phyloP scores from a whole-genome alignment of 306 rosid genomes.

The Potentilla sterilis region DNA sequence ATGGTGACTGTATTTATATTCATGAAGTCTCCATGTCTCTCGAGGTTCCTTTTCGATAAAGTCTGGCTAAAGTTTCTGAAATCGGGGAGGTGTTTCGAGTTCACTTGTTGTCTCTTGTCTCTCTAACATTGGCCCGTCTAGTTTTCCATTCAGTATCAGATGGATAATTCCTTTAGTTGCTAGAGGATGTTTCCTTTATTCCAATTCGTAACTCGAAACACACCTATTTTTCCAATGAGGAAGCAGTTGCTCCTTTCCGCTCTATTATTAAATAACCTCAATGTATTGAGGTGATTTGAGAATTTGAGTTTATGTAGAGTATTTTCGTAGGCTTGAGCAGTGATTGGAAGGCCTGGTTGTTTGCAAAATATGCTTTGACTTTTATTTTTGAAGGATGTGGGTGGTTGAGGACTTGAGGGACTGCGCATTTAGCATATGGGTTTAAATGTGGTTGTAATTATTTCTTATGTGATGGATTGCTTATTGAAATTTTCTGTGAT shows the following conservation, averaged over 20 bases:
- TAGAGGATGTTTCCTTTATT: neutral
- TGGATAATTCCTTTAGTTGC: neutral
- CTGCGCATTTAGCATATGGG: constrained; percentile 37
- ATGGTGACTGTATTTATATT: neutral
- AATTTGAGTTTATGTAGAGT: constrained; percentile 22
- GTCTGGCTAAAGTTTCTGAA: constrained; percentile 2
- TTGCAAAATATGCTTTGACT: constrained; percentile 34
- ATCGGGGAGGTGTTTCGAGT: neutral
- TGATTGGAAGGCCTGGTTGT: constrained; percentile 35
- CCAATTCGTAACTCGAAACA: neutral
- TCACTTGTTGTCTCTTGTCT: neutral
- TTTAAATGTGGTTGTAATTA: constrained; percentile 48
- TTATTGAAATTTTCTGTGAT: constrained; percentile 52
- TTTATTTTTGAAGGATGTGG: constrained; percentile 44
- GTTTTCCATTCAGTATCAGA: neutral
- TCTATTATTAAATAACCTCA: neutral
- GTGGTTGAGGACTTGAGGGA: constrained; percentile 47
- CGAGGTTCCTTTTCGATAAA: neutral
- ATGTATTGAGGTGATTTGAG: constrained; percentile 14
- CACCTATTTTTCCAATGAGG: neutral
- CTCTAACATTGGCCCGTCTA: neutral
- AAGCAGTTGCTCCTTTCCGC: neutral
- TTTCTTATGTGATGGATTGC: constrained; percentile 61
- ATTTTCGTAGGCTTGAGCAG: constrained; percentile 24
- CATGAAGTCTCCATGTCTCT: neutral